Conservation (phyloP, 371 early-diverging fungal genomes). For the Rhizoclosmatium hyalinum region DNA sequence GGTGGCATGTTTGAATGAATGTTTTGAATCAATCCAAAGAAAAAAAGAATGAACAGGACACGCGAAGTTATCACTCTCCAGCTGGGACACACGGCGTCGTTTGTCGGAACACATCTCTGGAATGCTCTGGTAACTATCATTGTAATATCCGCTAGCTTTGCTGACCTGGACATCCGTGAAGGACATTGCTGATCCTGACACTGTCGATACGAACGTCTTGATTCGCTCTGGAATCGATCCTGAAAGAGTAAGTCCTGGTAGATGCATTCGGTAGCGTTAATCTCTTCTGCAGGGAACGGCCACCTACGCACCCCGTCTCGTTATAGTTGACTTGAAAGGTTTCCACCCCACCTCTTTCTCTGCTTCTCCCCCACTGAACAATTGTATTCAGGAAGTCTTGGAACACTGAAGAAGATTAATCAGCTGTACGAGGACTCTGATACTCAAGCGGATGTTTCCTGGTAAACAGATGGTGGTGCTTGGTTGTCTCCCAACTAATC, state of each 20-base stretch:
- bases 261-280: neutral
- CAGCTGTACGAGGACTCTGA: slow-evolving; percentile 57
- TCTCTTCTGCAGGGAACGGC: slow-evolving; percentile 58
- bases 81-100: slow-evolving; percentile 83
- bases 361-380: neutral
- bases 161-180: neutral
- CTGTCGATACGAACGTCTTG: slow-evolving; percentile 62
- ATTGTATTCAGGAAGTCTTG: slow-evolving; percentile 67
- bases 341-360: slow-evolving; percentile 7
- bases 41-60: slow-evolving; percentile 1
- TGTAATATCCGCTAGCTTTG: neutral
- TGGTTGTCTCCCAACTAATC: slow-evolving; percentile 1
- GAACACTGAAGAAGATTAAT: slow-evolving; percentile 72
- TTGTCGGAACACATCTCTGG: slow-evolving; percentile 92
- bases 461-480: slow-evolving; percentile 42
- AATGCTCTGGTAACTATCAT: slow-evolving; percentile 74
- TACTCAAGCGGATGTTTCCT: slow-evolving; percentile 32
- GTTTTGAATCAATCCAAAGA: neutral
- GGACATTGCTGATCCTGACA: slow-evolving; percentile 9
- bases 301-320: slow-evolving; percentile 78
- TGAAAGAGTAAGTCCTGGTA: slow-evolving; percentile 30
- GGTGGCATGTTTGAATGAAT: neutral
- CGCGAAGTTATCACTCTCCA: slow-evolving; percentile 86
- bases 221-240: slow-evolving; percentile 54
- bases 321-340: slow-evolving; percentile 80